Percentiles rank a stretch among this genome's conserved stretches.
These are phyloP conservation scores for Sporothrix humicola DNA, from an alignment of 2,329 filamentous ascomycete species.

Conservation along the genomic window DNA sequence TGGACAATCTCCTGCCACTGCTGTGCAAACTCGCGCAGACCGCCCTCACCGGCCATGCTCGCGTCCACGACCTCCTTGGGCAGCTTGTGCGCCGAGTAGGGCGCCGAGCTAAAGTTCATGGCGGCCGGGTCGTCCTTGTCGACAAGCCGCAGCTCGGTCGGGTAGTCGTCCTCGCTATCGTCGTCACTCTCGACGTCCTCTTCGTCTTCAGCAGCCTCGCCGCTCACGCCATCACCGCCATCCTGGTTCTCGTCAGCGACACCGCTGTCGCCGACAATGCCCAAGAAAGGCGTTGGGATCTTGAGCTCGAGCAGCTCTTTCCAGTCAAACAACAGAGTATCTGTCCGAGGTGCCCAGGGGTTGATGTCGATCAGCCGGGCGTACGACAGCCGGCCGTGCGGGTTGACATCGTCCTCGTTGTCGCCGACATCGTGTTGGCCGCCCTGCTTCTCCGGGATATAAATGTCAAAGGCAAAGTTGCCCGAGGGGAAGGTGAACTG, in stretches of 20 bases:
- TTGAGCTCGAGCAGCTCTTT: slow-evolving; percentile 78
- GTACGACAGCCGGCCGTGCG: slow-evolving; percentile 64
- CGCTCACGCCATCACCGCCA: slow-evolving; percentile 41
- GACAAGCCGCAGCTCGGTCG: slow-evolving; percentile 81
- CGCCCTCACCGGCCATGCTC: slow-evolving; percentile 70
- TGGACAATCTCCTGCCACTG: slow-evolving; percentile 69
- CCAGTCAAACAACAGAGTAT: slow-evolving; percentile 90
- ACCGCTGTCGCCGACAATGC: slow-evolving; percentile 46
- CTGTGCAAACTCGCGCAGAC: slow-evolving; percentile 78
- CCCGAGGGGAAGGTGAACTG: slow-evolving; percentile 80
- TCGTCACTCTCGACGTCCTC: slow-evolving; percentile 44
- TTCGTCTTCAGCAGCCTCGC: slow-evolving; percentile 45
- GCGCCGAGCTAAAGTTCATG: slow-evolving; percentile 80
- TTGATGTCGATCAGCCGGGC: slow-evolving; percentile 94
- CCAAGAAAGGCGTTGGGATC: slow-evolving; percentile 63
- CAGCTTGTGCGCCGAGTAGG: slow-evolving; percentile 94
- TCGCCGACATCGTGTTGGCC: slow-evolving; percentile 43
- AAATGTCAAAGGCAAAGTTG: slow-evolving; percentile 89
- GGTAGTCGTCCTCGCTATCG: slow-evolving; percentile 62
- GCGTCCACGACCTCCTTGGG: slow-evolving; percentile 89
- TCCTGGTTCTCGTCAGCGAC: slow-evolving; percentile 41
- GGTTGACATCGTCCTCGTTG: slow-evolving; percentile 51
- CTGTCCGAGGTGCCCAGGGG: slow-evolving; percentile 88
- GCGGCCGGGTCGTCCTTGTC: slow-evolving; percentile 82
- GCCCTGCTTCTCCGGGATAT: slow-evolving; percentile 70